Conservation (phyloP, 2,329 filamentous ascomycete species). For the Thelonectria discophora region DNA sequence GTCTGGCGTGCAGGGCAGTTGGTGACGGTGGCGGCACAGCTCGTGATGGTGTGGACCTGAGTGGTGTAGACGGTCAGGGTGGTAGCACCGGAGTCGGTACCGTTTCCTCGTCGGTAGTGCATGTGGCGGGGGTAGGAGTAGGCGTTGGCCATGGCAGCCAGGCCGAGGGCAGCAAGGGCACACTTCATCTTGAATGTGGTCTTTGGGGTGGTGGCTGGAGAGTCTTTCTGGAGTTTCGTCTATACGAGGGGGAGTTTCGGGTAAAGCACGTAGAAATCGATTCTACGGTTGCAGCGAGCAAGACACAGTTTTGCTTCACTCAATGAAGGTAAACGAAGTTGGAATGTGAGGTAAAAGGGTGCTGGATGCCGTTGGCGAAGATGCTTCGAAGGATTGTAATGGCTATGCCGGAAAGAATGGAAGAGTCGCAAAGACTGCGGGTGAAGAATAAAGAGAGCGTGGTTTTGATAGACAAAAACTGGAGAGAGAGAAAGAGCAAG, state of each 20-base stretch:
- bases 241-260: constrained; percentile 33
- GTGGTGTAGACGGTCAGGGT: constrained; percentile 63
- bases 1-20: constrained; percentile 58
- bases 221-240: constrained; percentile 35
- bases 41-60: constrained; percentile 65
- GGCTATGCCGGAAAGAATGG: constrained; percentile 42
- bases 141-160: constrained; percentile 57
- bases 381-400: constrained; percentile 44
- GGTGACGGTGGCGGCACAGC: constrained; percentile 65
- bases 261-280: constrained; percentile 45
- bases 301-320: constrained; percentile 47
- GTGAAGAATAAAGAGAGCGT: constrained; percentile 36
- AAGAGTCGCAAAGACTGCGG: constrained; percentile 41
- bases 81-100: constrained; percentile 44
- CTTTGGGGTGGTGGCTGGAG: constrained; percentile 26
- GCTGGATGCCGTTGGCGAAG: constrained; percentile 29
- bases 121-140: constrained; percentile 48
- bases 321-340: constrained; percentile 37
- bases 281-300: constrained; percentile 42
- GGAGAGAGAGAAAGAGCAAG: constrained; percentile 28
- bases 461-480: constrained; percentile 36
- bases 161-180: constrained; percentile 52
- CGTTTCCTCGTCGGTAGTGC: constrained; percentile 44
- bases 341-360: constrained; percentile 28
- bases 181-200: constrained; percentile 58